These are phyloP conservation scores for Aspergillus affinis DNA, from an alignment of 495 filamentous ascomycete genomes.

Conservation along the genomic window DNA sequence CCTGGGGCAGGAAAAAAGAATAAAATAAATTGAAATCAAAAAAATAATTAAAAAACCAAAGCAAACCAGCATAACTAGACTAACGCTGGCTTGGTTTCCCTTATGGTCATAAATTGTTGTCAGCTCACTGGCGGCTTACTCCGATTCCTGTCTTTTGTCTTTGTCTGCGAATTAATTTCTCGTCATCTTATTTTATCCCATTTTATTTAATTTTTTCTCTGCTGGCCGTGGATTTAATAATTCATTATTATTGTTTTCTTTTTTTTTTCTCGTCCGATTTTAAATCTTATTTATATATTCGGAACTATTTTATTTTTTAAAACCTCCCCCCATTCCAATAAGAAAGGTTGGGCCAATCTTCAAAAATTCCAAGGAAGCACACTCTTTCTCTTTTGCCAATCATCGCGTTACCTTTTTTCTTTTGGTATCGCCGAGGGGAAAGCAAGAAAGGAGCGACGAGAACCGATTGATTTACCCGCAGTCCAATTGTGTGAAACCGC, in stretches of 20 bases:
- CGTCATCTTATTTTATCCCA: neutral
- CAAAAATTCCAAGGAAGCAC: neutral
- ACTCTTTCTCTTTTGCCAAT: conserved; percentile 6
- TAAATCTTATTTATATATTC: conserved; percentile 2
- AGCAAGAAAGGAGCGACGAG: neutral
- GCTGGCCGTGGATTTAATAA: neutral
- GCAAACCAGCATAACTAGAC: neutral
- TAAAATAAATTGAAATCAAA: too few relatives aligned
- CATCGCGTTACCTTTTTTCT: conserved; percentile 1
- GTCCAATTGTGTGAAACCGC: neutral
- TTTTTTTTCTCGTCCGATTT: conserved; percentile 1
- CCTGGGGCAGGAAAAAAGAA: neutral
- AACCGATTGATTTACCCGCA: neutral
- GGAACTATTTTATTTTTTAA: conserved; percentile 9
- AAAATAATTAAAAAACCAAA: neutral
- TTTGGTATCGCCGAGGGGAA: conserved; percentile 7
- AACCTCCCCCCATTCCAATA: conserved; percentile 3
- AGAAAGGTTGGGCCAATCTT: neutral
- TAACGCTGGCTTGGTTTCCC: neutral
- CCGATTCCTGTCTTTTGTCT: conserved; percentile 1
- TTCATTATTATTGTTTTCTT: neutral
- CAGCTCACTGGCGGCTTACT: neutral
- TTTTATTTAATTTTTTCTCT: neutral
- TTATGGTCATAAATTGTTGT: neutral
- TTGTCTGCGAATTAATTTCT: neutral